A percentile compares a stretch with the other conserved stretches of the same genome.
These are phyloP conservation scores for Peziza echinospora DNA, from an alignment of 495 filamentous ascomycete species.

Conservation along the genomic window DNA sequence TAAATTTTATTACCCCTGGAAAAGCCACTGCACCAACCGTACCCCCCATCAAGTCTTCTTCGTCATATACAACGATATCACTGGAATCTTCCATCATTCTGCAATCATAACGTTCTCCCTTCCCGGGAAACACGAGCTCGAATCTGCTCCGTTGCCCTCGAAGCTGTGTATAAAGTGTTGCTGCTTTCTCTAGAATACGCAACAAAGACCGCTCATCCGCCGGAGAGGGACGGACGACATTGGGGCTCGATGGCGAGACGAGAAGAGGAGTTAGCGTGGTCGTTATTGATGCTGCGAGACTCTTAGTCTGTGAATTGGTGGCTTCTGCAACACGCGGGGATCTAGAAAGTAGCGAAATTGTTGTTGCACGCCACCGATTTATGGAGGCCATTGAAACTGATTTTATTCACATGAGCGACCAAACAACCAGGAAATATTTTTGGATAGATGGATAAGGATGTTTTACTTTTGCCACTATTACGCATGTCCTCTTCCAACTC, in stretches of 20 bases:
- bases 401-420: too few species aligned
- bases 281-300: background rate
- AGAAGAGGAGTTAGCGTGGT: background rate
- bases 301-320: background rate
- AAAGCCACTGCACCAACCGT: background rate
- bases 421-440: too few species aligned
- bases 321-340: background rate
- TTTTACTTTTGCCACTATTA: background rate
- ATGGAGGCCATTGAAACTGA: background rate
- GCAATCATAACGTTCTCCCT: background rate
- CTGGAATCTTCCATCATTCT: background rate
- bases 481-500: background rate
- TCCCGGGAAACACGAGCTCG: background rate
- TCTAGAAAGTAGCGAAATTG: background rate
- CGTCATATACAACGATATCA: background rate
- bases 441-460: background rate
- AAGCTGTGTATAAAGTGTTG: background rate
- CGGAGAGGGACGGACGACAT: background rate
- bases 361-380: background rate
- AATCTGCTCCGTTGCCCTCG: background rate
- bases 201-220: background rate
- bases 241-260: background rate
- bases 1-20: background rate
- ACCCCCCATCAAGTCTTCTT: background rate
- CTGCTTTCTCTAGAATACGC: background rate